Percentiles rank a stretch among this genome's conserved stretches.
Evolutionary conservation across 176 grass and related monocot species (phyloP).

Genomic region (Oryza glumipatula): DNA sequence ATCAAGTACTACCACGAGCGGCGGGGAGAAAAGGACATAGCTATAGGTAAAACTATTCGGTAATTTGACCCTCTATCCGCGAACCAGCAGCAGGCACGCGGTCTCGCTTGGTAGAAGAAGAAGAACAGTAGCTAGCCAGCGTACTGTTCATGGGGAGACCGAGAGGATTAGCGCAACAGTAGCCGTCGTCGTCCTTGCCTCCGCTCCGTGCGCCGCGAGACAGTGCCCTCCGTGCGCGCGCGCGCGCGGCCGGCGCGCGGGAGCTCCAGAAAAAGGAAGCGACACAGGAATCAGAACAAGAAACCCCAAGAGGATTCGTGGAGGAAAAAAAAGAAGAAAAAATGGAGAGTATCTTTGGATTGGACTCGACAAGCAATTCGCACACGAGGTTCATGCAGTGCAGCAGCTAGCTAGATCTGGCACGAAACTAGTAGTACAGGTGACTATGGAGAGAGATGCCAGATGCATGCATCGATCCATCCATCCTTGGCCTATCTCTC

Average conservation of each 20-base stretch:
- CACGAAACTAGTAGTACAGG: background rate
- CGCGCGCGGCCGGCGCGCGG: background rate
- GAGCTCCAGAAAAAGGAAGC: slow-evolving; percentile 37
- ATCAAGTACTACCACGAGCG: background rate
- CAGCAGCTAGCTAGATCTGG: background rate
- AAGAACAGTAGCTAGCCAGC: background rate
- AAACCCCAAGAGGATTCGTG: background rate
- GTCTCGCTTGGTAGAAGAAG: background rate
- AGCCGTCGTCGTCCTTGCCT: slow-evolving; percentile 4
- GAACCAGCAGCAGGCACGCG: slow-evolving; percentile 18
- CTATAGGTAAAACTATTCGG: slow-evolving; percentile 35
- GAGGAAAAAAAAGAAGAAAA: background rate
- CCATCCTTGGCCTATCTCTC: background rate
- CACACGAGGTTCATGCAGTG: background rate
- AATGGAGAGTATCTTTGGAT: slow-evolving; percentile 8
- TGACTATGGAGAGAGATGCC: background rate
- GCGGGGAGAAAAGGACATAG: background rate
- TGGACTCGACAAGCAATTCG: slow-evolving; percentile 28
- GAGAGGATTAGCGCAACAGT: slow-evolving; percentile 12
- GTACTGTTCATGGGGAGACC: background rate
- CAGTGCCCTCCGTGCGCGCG: background rate
- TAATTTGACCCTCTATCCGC: slow-evolving; percentile 29
- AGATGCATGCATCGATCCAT: slow-evolving; percentile 13
- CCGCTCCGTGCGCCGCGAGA: background rate
- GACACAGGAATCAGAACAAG: slow-evolving; percentile 38